These are phyloP conservation scores for Lactarius vividus DNA, from an alignment of 768 basidiomycete genomes.

Conservation along the genomic window DNA sequence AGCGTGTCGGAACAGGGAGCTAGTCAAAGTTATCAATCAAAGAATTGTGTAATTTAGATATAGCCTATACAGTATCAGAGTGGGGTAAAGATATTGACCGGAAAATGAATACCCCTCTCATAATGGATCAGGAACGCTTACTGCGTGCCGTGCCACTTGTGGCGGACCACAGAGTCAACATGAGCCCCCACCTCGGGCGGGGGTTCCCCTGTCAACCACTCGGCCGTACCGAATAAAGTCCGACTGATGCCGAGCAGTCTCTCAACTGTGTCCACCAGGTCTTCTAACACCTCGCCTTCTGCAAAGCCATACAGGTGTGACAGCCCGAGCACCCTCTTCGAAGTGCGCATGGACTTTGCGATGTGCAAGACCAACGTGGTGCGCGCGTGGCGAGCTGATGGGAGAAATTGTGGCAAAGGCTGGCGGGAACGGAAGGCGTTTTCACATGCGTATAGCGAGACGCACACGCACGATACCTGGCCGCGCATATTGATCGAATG, in stretches of 20 bases:
- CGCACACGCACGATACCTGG: conserved; percentile 46
- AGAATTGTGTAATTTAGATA: background rate
- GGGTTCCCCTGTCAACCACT: conserved; percentile 39
- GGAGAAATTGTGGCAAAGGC: conserved; percentile 50
- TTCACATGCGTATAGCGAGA: conserved; percentile 49
- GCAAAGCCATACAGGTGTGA: conserved; percentile 44
- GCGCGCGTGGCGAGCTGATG: conserved; percentile 44
- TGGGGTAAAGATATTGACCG: background rate
- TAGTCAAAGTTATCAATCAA: background rate
- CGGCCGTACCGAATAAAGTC: conserved; percentile 44
- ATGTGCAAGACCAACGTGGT: conserved; percentile 36
- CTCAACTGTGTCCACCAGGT: conserved; percentile 45
- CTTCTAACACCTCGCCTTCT: conserved; percentile 42
- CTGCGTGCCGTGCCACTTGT: background rate
- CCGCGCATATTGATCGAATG: background rate
- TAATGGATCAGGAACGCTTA: background rate
- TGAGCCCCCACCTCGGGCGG: background rate
- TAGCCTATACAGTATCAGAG: background rate
- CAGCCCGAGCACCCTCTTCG: conserved; percentile 36
- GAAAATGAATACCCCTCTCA: background rate
- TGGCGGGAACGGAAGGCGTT: conserved; percentile 47
- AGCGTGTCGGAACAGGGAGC: too few relatives aligned
- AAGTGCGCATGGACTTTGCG: conserved; percentile 35
- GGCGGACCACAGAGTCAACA: background rate
- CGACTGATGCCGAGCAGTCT: conserved; percentile 41